phyloP scores from a whole-genome alignment of 164 flowering plant species.

The Pachysandra terminalis region DNA sequence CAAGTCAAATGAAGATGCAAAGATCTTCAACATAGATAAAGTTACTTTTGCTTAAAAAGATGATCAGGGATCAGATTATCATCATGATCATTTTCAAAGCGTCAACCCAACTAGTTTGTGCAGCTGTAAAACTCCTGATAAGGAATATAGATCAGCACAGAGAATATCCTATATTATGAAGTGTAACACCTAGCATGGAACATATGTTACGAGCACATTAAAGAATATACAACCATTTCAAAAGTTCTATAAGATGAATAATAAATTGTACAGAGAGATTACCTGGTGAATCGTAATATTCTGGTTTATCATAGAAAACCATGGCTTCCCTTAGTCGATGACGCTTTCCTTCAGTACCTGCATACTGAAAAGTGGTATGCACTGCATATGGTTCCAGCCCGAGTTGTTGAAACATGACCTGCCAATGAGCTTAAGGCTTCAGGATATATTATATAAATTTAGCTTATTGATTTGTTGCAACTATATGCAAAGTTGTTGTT shows the following conservation, averaged over 20 bases:
- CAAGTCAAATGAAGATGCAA: no score
- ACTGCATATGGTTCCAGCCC: constrained; percentile 94
- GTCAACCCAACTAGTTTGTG: no score
- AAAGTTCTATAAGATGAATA: not conserved
- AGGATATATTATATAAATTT: constrained; percentile 1
- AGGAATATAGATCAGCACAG: no score
- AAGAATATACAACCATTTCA: not conserved
- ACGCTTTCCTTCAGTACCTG: constrained; percentile 96
- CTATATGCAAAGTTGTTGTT: not conserved
- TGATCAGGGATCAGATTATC: no score
- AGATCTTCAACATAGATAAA: no score
- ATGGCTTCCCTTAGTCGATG: constrained; percentile 88
- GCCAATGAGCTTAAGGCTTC: constrained; percentile 16
- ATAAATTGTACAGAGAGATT: constrained; percentile 4
- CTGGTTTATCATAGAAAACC: constrained; percentile 94
- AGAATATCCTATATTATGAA: no score
- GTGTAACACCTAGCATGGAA: no score
- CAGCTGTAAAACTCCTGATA: no score
- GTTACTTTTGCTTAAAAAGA: no score
- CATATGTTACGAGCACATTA: no score
- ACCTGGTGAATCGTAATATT: constrained; percentile 92
- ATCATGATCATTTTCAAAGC: no score
- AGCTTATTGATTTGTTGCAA: not conserved
- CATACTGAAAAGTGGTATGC: constrained; percentile 97
- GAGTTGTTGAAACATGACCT: constrained; percentile 89